Percentiles rank a stretch among this genome's conserved stretches.
Conservation (phyloP, 495 filamentous ascomycete genomes). For the Annulohypoxylon maeteangense region DNA sequence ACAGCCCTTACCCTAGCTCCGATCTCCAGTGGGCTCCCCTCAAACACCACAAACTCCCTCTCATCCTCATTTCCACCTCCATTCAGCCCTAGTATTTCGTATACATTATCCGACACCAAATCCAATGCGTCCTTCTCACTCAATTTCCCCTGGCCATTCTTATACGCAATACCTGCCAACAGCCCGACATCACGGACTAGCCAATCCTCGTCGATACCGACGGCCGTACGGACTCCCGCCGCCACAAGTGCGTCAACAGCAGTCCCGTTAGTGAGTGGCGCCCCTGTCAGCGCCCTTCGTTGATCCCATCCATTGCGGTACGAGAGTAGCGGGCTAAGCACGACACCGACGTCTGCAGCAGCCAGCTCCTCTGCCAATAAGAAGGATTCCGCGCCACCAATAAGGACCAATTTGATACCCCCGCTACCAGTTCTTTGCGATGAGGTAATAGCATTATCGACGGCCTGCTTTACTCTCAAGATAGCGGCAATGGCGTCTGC, state of each 20-base stretch:
- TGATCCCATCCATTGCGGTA: slow-evolving; percentile 59
- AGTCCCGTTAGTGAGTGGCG: slow-evolving; percentile 64
- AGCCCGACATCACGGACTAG: slow-evolving; percentile 58
- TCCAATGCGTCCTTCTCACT: slow-evolving; percentile 53
- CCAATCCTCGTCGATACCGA: slow-evolving; percentile 62
- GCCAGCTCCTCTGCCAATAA: slow-evolving; percentile 61
- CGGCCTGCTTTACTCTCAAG: slow-evolving; percentile 52
- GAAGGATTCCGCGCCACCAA: slow-evolving; percentile 62
- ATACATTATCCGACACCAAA: slow-evolving; percentile 60
- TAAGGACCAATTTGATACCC: slow-evolving; percentile 53
- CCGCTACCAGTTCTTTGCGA: slow-evolving; percentile 28
- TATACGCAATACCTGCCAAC: slow-evolving; percentile 61
- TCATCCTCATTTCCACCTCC: slow-evolving; percentile 6
- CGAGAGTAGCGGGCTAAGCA: slow-evolving; percentile 58
- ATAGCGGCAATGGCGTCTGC: slow-evolving; percentile 57
- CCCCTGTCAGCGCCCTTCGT: slow-evolving; percentile 58
- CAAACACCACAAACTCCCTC: slow-evolving; percentile 55
- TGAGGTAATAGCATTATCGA: slow-evolving; percentile 46
- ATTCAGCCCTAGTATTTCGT: slow-evolving; percentile 58
- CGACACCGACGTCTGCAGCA: slow-evolving; percentile 56
- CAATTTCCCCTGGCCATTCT: slow-evolving; percentile 56
- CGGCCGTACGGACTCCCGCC: slow-evolving; percentile 57
- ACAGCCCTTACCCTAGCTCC: slow-evolving; percentile 55
- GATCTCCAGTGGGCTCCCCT: slow-evolving; percentile 59
- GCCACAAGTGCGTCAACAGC: slow-evolving; percentile 57